Percentiles rank a stretch among this genome's conserved stretches.
These are phyloP conservation scores for Suillus subalutaceus DNA, from an alignment of 768 basidiomycete species.

Conservation along the genomic window DNA sequence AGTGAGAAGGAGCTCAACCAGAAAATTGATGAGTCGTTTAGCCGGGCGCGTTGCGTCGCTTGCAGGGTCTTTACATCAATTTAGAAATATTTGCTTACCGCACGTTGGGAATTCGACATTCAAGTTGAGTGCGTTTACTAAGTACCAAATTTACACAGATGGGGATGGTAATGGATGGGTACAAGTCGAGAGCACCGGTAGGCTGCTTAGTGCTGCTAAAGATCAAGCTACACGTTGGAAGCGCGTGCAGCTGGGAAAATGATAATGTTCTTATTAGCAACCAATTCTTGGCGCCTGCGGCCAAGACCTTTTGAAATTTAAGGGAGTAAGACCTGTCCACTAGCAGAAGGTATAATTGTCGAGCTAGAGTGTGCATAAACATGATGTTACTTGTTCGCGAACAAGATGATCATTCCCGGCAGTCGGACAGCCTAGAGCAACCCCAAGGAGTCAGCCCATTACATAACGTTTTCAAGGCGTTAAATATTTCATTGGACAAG, in stretches of 20 bases:
- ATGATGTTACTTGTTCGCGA: background rate
- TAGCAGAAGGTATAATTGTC: background rate
- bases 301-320: background rate
- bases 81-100: background rate
- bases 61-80: too few species aligned
- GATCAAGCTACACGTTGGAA: background rate
- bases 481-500: background rate
- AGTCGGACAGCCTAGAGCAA: background rate
- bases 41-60: too few species aligned
- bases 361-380: background rate
- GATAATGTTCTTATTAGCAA: background rate
- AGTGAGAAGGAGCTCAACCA: background rate
- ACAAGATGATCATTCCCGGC: background rate
- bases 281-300: background rate
- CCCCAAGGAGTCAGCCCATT: background rate
- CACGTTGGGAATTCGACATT: background rate
- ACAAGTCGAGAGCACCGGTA: background rate
- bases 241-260: background rate
- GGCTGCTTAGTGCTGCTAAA: background rate
- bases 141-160: background rate
- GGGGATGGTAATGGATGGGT: background rate
- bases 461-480: background rate
- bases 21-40: too few species aligned
- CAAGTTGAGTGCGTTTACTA: too few species aligned
- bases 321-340: background rate